Conservation (phyloP, 768 basidiomycete genomes). For the Xerocomellus amylosporus region DNA sequence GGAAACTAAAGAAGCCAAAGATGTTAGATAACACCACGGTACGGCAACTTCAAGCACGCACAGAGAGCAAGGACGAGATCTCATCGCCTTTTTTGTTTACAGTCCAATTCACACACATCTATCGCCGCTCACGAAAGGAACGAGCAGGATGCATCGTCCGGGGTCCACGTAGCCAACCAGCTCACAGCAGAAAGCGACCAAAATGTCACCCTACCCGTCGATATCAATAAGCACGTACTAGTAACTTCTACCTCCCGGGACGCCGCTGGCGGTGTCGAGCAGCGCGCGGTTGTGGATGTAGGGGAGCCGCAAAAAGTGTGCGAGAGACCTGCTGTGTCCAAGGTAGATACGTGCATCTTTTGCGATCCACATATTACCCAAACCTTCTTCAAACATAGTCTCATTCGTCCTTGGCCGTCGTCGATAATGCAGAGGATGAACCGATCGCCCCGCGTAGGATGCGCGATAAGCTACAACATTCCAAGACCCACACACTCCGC, state of each 20-base stretch:
- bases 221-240: not conserved
- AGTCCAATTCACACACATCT: not conserved
- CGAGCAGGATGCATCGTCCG: not conserved
- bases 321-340: not conserved
- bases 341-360: not conserved
- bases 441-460: not conserved
- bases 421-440: not conserved
- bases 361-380: not conserved
- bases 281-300: not conserved
- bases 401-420: not conserved
- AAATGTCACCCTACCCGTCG: no score
- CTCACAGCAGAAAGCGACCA: not conserved
- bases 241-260: not conserved
- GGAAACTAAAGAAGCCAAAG: not conserved
- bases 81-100: not conserved
- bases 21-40: not conserved
- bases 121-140: not conserved
- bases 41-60: not conserved
- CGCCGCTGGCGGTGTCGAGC: not conserved
- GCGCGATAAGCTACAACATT: not conserved
- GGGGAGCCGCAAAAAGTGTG: not conserved
- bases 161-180: not conserved
- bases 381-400: not conserved
- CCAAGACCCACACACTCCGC: not conserved
- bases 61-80: not conserved